phyloP scores from a whole-genome alignment of 257 asterid species.

The Solanum piurae region DNA sequence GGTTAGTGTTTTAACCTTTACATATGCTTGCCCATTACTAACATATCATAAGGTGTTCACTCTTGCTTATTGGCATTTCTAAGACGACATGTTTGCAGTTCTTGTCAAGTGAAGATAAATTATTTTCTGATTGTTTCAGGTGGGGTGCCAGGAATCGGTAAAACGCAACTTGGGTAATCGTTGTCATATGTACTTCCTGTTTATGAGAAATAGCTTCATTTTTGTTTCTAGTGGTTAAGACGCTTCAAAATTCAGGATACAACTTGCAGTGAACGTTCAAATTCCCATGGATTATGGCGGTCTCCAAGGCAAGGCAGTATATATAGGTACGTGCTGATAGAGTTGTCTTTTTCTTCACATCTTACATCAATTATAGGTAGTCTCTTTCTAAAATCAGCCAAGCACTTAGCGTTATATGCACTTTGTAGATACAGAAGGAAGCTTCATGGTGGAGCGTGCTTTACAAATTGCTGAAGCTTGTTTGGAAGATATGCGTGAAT shows the following conservation, averaged over 20 bases:
- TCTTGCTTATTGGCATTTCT: neutral
- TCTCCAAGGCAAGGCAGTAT: conserved; percentile 84
- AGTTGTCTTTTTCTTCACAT: neutral
- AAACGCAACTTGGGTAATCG: conserved; percentile 90
- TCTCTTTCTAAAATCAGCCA: neutral
- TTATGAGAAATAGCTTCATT: neutral
- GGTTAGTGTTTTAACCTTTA: conserved; percentile 32
- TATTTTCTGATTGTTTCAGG: conserved; percentile 37
- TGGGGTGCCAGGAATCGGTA: conserved; percentile 97
- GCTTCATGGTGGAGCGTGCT: conserved; percentile 94
- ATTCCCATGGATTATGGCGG: conserved; percentile 87
- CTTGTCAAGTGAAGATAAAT: neutral
- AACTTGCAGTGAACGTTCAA: conserved; percentile 85
- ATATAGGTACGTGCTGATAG: conserved; percentile 42
- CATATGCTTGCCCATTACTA: neutral
- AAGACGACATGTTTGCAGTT: neutral
- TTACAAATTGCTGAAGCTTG: conserved; percentile 89
- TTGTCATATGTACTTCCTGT: neutral
- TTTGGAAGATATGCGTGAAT: conserved; percentile 69
- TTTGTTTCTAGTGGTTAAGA: neutral
- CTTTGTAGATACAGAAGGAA: conserved; percentile 85
- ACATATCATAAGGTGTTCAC: neutral
- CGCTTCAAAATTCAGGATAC: conserved; percentile 47
- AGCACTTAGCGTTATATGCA: neutral
- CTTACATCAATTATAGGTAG: neutral